Base-by-base conservation (phyloP, 768 basidiomycete genomes). In the Hydnum rufescens region DNA sequence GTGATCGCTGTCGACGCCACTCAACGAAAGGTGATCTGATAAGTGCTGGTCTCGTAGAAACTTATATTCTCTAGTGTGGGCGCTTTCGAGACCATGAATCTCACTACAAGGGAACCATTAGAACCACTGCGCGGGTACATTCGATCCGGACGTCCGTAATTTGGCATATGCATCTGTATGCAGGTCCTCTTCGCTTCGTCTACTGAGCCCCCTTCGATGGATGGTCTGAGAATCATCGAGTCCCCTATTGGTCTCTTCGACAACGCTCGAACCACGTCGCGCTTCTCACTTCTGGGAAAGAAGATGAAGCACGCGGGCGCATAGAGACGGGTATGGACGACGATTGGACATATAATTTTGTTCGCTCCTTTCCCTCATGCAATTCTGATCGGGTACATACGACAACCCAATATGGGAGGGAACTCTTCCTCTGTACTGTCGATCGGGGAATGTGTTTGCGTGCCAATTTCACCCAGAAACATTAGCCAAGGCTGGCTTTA, bases 401-500 rank as follows among this genome's bases (percentile, higher is more conserved):
- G 13, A 80, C 81, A 22, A 88, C 92, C 2, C 82, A 92, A 66
- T 99, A 97, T 64, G 95, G 93, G n/a, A 73, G 76, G 54, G 88
- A 97, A 66, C 65, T 83, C 22, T 97, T 96, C 65, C 70, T 95
- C 54, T 85, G 92, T 26, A 74, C 78, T 5, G 77, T 97, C 19
- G 78, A 77, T 60, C 78, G 75, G 77, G 74, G 36, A 93, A 88
- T 63, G 75, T 96, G 51, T 93, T 90, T 61, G 93, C 76, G 23
- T 82, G 82, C 16, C 95, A 99, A 63, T 97, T 96, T 67, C 95
- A 99, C 66, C 95, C 95, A 19, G 95, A 99, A 67, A 99, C 97
- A 66, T 92, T 88, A 0, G 93, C 93, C 19, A 65, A 69, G 29
- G 85, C 89, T 0, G 93, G 95, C 13, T 74, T 97, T 28, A 69